phyloP scores from a whole-genome alignment of 2,329 filamentous ascomycete genomes.

The Fusarium nurragi region DNA sequence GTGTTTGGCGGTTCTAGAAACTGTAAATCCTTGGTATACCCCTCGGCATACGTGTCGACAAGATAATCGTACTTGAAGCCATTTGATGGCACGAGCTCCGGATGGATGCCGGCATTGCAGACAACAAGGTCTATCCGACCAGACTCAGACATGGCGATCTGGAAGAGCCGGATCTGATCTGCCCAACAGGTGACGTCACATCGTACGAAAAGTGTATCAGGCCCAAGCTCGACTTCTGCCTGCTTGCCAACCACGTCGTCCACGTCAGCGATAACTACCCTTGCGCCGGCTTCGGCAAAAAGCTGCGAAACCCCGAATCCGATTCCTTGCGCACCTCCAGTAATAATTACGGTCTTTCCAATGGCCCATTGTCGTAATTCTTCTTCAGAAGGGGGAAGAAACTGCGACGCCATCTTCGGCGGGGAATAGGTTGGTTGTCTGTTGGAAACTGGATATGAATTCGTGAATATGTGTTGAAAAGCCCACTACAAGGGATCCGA shows the following conservation, averaged over 20 bases:
- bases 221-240: background rate
- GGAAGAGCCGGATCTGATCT: background rate
- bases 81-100: no score
- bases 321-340: background rate
- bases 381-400: no score
- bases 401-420: no score
- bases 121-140: background rate
- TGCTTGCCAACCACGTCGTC: background rate
- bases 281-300: background rate
- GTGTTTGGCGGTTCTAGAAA: background rate
- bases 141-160: background rate
- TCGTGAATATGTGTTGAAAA: no score
- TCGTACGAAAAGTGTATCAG: background rate
- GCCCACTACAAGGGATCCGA: no score
- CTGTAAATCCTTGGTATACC: background rate
- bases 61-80: background rate
- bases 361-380: no score
- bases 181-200: background rate
- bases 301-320: background rate
- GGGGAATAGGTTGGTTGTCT: no score
- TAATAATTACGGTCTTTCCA: background rate
- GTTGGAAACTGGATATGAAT: no score
- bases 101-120: background rate
- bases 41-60: background rate
- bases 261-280: background rate